These are phyloP conservation scores for Euphrasia confusa DNA, from an alignment of 257 asterid species.

Conservation along the genomic window DNA sequence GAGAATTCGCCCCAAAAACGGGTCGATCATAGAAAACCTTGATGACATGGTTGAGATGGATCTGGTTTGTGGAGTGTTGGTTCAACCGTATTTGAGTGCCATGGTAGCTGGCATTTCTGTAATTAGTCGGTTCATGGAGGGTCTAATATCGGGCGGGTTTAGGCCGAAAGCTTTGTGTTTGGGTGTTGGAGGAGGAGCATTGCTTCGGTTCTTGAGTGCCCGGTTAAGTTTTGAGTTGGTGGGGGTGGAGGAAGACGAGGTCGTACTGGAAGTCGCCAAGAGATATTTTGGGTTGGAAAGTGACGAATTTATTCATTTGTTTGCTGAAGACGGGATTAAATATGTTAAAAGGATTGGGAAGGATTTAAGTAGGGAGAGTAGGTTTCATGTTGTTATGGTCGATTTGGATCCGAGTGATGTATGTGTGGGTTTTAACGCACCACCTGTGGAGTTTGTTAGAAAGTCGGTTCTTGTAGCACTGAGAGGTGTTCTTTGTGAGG, in stretches of 20 bases:
- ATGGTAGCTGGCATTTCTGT: conserved; percentile 74
- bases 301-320: conserved; percentile 35
- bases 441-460: conserved; percentile 56
- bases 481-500: conserved; percentile 35
- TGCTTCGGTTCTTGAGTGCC: conserved; percentile 52
- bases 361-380: conserved; percentile 16
- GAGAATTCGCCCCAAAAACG: conserved; percentile 38
- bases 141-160: conserved; percentile 27
- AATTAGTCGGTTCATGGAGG: conserved; percentile 40
- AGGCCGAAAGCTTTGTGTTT: conserved; percentile 68
- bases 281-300: conserved; percentile 52
- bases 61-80: conserved; percentile 46
- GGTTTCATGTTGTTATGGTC: conserved; percentile 71
- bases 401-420: conserved; percentile 79
- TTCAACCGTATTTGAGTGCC: conserved; percentile 74
- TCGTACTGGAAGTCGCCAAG: conserved; percentile 49
- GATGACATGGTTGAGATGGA: conserved; percentile 41
- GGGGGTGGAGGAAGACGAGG: conserved; percentile 70
- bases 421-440: conserved; percentile 52
- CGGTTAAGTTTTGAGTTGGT: conserved; percentile 55
- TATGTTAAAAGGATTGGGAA: conserved; percentile 36
- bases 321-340: conserved; percentile 56
- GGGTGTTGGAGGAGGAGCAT: conserved; percentile 93
- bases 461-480: conserved; percentile 46
- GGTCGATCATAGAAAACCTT: conserved; percentile 23